Conservation (phyloP, 2,329 filamentous ascomycete genomes). For the Talaromyces verruculosus region DNA sequence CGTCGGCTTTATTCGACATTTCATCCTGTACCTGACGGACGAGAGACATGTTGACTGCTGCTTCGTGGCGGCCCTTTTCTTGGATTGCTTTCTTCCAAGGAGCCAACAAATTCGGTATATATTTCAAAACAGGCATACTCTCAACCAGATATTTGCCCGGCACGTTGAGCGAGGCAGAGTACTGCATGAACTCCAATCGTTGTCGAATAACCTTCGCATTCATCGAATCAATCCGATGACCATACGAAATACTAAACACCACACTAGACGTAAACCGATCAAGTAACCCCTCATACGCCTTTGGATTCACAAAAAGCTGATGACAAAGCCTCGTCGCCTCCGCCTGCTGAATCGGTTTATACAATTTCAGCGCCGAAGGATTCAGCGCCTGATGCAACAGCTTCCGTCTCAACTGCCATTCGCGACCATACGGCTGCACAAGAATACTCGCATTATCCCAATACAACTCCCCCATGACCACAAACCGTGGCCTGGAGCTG, state of each 20-base stretch:
- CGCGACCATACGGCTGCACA: conserved; percentile 53
- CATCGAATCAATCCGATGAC: conserved; percentile 52
- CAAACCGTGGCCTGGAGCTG: conserved; percentile 37
- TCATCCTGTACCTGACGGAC: conserved; percentile 42
- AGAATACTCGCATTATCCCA: conserved; percentile 45
- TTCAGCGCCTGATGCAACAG: conserved; percentile 51
- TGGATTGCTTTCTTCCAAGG: conserved; percentile 45
- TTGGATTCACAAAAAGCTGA: conserved; percentile 40
- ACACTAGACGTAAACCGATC: conserved; percentile 53
- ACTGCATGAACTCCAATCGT: conserved; percentile 52
- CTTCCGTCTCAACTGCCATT: conserved; percentile 48
- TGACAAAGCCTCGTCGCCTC: conserved; percentile 49
- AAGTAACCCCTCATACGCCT: conserved; percentile 48
- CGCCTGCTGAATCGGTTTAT: conserved; percentile 53
- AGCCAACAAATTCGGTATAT: conserved; percentile 47
- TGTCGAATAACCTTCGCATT: conserved; percentile 48
- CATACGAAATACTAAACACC: conserved; percentile 53
- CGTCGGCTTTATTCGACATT: conserved; percentile 29
- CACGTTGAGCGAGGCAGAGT: conserved; percentile 49
- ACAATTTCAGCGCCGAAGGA: conserved; percentile 49
- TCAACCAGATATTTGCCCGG: conserved; percentile 51
- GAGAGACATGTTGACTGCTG: conserved; percentile 41
- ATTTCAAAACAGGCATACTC: conserved; percentile 45
- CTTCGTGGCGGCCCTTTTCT: conserved; percentile 25
- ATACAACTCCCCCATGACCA: conserved; percentile 35